phyloP scores from a whole-genome alignment of 805 yeast species.

The Maudiozyma turicensis region DNA sequence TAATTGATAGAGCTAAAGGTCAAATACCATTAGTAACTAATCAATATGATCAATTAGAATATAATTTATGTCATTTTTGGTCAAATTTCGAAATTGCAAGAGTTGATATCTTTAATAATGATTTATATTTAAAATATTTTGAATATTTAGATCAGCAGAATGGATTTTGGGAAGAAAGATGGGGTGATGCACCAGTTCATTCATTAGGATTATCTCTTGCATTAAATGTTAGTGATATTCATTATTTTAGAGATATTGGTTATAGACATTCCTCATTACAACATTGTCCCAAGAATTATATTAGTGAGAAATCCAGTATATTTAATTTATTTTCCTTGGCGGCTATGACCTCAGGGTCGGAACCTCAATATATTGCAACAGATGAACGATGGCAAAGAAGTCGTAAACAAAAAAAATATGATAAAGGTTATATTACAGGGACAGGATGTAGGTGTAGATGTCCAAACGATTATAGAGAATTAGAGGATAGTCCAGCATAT shows the following conservation, averaged over 20 bases:
- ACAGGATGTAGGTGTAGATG: conserved; percentile 86
- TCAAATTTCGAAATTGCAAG: conserved; percentile 87
- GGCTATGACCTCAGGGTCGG: not conserved
- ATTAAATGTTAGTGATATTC: conserved; percentile 58
- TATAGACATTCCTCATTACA: conserved; percentile 70
- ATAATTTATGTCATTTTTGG: conserved; percentile 84
- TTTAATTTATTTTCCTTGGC: too few species aligned
- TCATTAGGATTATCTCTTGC: conserved; percentile 77
- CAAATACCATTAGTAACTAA: conserved; percentile 35
- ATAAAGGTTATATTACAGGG: conserved; percentile 35
- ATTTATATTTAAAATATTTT: conserved; percentile 58
- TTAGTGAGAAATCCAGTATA: too few species aligned
- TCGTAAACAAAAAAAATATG: conserved; percentile 24
- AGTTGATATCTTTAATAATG: conserved; percentile 61
- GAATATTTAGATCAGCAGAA: conserved; percentile 57
- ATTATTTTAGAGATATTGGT: conserved; percentile 89
- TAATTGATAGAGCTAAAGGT: conserved; percentile 33
- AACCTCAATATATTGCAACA: conserved; percentile 31
- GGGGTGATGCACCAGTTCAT: conserved; percentile 98
- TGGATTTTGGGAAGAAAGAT: conserved; percentile 84
- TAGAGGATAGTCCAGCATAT: conserved; percentile 45
- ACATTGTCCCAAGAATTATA: conserved; percentile 66
- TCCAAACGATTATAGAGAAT: conserved; percentile 43
- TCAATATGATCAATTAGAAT: conserved; percentile 55
- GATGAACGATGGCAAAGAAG: conserved; percentile 17